Conservation (phyloP, 176 grass and related monocot species). For the Tillandsia fasciculata region DNA sequence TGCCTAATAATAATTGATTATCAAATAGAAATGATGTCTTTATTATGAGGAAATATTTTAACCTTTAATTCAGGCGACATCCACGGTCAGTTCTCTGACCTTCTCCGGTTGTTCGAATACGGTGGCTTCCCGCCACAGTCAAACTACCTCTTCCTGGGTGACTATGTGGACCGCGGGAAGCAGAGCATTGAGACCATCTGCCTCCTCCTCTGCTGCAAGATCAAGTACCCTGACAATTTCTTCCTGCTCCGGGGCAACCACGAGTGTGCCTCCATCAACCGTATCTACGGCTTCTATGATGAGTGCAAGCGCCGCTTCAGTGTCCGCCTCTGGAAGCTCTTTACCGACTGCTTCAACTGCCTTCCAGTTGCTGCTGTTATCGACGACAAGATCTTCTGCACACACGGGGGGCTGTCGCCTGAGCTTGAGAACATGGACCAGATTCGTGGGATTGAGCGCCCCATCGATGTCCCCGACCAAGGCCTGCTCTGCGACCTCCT, state of each 20-base stretch:
- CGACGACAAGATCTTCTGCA: slow-evolving; percentile 56
- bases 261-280: slow-evolving; percentile 59
- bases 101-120: slow-evolving; percentile 45
- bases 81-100: slow-evolving; percentile 54
- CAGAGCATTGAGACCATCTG: slow-evolving; percentile 67
- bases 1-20: neutral
- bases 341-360: slow-evolving; percentile 64
- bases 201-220: slow-evolving; percentile 53
- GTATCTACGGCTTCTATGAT: slow-evolving; percentile 76
- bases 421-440: slow-evolving; percentile 37
- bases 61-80: slow-evolving; percentile 35
- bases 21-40: neutral
- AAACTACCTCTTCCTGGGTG: slow-evolving; percentile 57
- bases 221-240: slow-evolving; percentile 50
- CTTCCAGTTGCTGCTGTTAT: slow-evolving; percentile 46
- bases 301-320: slow-evolving; percentile 76
- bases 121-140: slow-evolving; percentile 31
- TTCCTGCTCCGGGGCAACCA: slow-evolving; percentile 66
- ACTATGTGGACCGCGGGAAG: slow-evolving; percentile 63
- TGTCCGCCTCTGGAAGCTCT: slow-evolving; percentile 49
- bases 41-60: neutral
- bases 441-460: slow-evolving; percentile 38
- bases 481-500: slow-evolving; percentile 59
- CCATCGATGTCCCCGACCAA: slow-evolving; percentile 49
- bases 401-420: slow-evolving; percentile 55